These are phyloP conservation scores for Aspergillus pseudotamarii DNA, from an alignment of 2,329 filamentous ascomycete species.

Conservation along the genomic window DNA sequence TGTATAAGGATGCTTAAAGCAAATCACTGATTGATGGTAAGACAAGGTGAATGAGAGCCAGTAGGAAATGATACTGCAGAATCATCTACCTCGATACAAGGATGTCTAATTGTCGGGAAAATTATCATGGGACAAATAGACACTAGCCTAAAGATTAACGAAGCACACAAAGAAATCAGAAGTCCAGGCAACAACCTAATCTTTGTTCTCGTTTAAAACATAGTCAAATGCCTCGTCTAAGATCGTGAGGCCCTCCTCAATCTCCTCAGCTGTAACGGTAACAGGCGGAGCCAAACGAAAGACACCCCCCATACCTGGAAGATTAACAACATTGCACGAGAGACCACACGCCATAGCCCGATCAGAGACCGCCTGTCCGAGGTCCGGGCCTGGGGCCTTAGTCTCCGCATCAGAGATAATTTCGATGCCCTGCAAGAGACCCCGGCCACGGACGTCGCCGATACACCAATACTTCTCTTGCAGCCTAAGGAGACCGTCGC, in stretches of 20 bases:
- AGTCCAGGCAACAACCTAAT: background rate
- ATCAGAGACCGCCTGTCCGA: constrained; percentile 53
- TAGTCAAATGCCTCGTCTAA: constrained; percentile 58
- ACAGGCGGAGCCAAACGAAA: constrained; percentile 65
- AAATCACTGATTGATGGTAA: no score
- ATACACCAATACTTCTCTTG: constrained; percentile 61
- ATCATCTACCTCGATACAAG: no score
- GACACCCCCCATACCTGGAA: constrained; percentile 58
- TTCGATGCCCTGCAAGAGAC: constrained; percentile 62
- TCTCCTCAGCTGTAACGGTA: constrained; percentile 55
- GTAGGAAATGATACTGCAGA: no score
- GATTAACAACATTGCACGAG: constrained; percentile 60
- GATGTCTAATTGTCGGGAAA: no score
- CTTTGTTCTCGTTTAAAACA: constrained; percentile 8
- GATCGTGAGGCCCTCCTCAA: constrained; percentile 56
- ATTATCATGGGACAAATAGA: no score
- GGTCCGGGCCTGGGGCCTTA: constrained; percentile 51
- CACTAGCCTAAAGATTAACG: no score
- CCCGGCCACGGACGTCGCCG: constrained; percentile 62
- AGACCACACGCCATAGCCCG: constrained; percentile 56
- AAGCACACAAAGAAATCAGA: no score
- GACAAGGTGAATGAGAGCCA: no score
- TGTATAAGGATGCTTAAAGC: no score
- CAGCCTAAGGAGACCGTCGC: constrained; percentile 50
- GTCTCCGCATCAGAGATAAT: constrained; percentile 56